A percentile compares a stretch with the other conserved stretches of the same genome.
phyloP scores from a whole-genome alignment of 2,329 filamentous ascomycete genomes.

The Emergomyces orientalis region DNA sequence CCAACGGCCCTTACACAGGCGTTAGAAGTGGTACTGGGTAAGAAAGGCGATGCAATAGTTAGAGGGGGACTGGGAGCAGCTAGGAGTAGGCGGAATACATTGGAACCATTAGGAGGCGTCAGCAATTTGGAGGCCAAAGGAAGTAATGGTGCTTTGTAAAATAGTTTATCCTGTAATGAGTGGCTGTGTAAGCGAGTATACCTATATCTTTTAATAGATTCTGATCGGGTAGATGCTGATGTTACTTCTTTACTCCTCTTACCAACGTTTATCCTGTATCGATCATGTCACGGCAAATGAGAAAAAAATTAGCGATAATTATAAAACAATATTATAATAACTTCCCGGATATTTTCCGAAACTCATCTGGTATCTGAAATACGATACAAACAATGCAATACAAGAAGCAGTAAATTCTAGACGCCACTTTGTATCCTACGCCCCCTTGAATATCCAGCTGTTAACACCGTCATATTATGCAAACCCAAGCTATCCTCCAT shows the following conservation, averaged over 20 bases:
- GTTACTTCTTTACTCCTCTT: too few species aligned
- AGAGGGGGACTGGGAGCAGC: slow-evolving; percentile 32
- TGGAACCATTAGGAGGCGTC: slow-evolving; percentile 21
- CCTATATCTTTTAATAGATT: background rate
- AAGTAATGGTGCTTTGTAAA: background rate
- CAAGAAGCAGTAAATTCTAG: background rate
- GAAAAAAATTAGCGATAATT: background rate
- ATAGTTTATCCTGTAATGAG: too few species aligned
- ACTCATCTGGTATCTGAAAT: background rate
- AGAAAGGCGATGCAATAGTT: slow-evolving; percentile 45
- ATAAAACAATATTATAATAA: background rate
- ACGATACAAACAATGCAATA: background rate
- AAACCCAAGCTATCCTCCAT: background rate
- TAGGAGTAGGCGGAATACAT: slow-evolving; percentile 51
- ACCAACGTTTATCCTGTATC: too few species aligned
- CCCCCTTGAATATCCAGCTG: background rate
- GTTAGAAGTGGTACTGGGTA: slow-evolving; percentile 66
- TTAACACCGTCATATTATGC: slow-evolving; percentile 3
- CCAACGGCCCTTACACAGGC: slow-evolving; percentile 63
- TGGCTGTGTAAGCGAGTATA: background rate
- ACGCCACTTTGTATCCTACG: background rate
- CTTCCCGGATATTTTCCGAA: background rate
- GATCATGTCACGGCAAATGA: background rate
- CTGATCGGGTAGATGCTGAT: background rate
- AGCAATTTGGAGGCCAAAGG: background rate